These are phyloP conservation scores for Nemania serpens DNA, from an alignment of 2,329 filamentous ascomycete species.

Conservation along the genomic window DNA sequence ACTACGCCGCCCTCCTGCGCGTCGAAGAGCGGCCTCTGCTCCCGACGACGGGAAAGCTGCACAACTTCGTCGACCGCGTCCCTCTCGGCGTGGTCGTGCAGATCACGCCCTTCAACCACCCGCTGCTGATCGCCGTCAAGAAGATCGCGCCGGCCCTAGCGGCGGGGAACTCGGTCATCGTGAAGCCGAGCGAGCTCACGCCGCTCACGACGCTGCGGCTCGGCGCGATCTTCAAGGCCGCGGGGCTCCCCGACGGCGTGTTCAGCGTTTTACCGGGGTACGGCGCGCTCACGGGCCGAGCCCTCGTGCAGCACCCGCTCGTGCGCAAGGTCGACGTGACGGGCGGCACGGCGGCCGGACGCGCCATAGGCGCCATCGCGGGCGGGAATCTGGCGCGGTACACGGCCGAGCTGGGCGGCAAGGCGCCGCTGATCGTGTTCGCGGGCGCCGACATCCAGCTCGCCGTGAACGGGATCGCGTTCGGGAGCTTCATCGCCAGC, in stretches of 20 bases:
- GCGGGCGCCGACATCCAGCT: constrained; percentile 66
- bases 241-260: constrained; percentile 72
- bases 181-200: constrained; percentile 67
- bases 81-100: constrained; percentile 63
- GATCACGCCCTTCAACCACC: constrained; percentile 64
- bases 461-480: constrained; percentile 71
- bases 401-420: constrained; percentile 74
- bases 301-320: constrained; percentile 56
- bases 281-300: constrained; percentile 57
- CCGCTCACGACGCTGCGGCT: constrained; percentile 65
- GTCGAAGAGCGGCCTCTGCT: constrained; percentile 69
- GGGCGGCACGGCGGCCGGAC: constrained; percentile 72
- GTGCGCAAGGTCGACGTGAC: constrained; percentile 74
- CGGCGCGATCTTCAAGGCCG: constrained; percentile 64
- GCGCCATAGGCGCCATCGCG: constrained; percentile 68
- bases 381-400: constrained; percentile 70
- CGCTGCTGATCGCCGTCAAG: constrained; percentile 61
- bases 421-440: constrained; percentile 72
- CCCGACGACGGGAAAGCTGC: constrained; percentile 64
- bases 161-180: constrained; percentile 61
- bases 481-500: constrained; percentile 60
- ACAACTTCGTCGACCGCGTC: constrained; percentile 60
- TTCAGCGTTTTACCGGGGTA: constrained; percentile 65
- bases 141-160: constrained; percentile 66
- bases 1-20: constrained; percentile 70